Base-by-base conservation (phyloP, 2,329 filamentous ascomycete genomes). In the Xylariomycetidae sp. region DNA sequence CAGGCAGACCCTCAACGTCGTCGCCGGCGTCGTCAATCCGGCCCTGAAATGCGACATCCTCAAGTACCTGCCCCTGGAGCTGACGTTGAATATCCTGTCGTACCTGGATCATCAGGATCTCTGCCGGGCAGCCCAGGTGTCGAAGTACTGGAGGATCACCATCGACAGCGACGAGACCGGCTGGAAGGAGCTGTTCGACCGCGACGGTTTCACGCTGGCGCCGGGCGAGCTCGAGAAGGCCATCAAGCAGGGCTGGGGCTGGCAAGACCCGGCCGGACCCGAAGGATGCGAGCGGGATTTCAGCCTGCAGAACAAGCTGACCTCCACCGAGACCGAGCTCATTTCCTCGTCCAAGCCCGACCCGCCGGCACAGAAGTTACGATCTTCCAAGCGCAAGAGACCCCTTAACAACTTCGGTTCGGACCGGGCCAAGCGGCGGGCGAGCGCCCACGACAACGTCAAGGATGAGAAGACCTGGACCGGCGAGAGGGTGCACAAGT, bases 1-100 rank as follows among this genome's bases (percentile, higher is more conserved):
- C 5, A 85, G 94, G 46, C 83, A 88, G 26, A 95, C 89, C 0
- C 70, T 98, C 5, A 88, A 92, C 52, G 82, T 94, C 34, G 82
- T 98, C 35, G 88, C 90, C 22, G 82, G 88, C 46, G 81, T 88
- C 11, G 89, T 98, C 45, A 96, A 95, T 52, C 92, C 92, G 6
- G 88, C 90, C 0, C 64, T 98, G 36, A 96, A 95, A 59, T 94
- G 88, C 54, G 92, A 98, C 57, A 96, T 97, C 42, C 67, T 98
- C 31, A 77, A 78, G 41, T 77, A 87, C 38, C 71, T 98, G 2
- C 92, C 92, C 2, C 68, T 85, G 1, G 92, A 98, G 58, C 73
- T 98, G 14, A 86, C 86, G 36, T 76, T 95, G 14, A 86, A 95
- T 49, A 82, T 97, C 31, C 74, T 96, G 10, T 83, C 85, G 17